Base-by-base conservation (phyloP, 2,329 filamentous ascomycete species). In the Parastagonospora nodorum region DNA sequence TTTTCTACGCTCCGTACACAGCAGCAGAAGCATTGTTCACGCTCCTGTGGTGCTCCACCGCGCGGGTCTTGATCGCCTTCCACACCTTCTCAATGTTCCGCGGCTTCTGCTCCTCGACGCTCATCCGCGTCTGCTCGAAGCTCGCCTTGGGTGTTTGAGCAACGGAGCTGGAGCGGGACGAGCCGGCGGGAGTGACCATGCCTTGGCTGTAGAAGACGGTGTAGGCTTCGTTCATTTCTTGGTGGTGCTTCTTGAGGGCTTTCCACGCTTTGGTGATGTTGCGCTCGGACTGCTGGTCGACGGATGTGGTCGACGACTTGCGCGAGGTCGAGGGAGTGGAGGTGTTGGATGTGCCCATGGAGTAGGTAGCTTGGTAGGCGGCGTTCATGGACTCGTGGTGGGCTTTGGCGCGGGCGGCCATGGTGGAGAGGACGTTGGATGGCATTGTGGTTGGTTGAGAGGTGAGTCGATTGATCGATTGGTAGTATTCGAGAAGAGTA, bases 331-430 rank as follows among this genome's bases (percentile, higher is more conserved):
- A 35, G 7, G 58, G 48, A 2, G 59, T 54, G 19, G 42, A 41
- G 29, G 53, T 16, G 27, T 43, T 15, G 37, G 61, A 56, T 30
- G 29, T 24, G 12, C 51, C 31, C 8, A 41, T 47, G 38, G 54
- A 52, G 54, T 70, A 67, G 56, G 45, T 56, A 45, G 45, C 47
- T 50, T 46, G 44, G 58, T 58, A 68, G 31, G 65, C 64, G 7
- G 60, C 63, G 53, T 68, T 68, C 35, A 69, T 50, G 51, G 55
- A 55, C 39, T 67, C 59, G 58, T 67, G 67, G 58, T 71, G 66
- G n/a, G 60, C 61, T 44, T 67, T 68, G 51, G 64, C 64, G 50
- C 57, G 64, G 43, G 61, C 49, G 14, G 56, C 60, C 37, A 67
- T 49, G 37, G 60, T 59, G 48, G 60, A 59, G 54, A 65, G 53